Conservation (phyloP, 1,284 basidiomycete species). For the Ustilago tritici region DNA sequence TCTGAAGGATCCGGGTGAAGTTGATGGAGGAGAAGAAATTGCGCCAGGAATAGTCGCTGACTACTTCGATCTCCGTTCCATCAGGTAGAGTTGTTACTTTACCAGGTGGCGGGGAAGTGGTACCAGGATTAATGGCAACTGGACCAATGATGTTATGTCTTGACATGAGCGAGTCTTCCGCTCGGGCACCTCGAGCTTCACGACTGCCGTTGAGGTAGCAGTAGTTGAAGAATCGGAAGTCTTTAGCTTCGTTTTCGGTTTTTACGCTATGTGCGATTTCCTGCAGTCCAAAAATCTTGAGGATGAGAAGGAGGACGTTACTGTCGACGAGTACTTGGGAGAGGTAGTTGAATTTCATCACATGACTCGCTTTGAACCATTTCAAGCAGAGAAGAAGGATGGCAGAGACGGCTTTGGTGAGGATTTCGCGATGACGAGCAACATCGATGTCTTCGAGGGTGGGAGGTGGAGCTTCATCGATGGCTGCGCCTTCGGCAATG, state of each 20-base stretch:
- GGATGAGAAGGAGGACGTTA: constrained; percentile 90
- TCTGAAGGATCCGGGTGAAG: constrained; percentile 97
- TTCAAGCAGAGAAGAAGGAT: constrained; percentile 90
- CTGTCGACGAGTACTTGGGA: constrained; percentile 94
- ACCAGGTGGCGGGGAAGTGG: constrained; percentile 46
- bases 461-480: constrained; percentile 75
- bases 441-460: constrained; percentile 96
- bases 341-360: constrained; percentile 98
- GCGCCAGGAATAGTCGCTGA: constrained; percentile 95
- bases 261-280: constrained; percentile 86
- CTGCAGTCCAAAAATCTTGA: constrained; percentile 98
- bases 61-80: constrained; percentile 76
- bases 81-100: constrained; percentile 40
- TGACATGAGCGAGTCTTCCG: constrained; percentile 69
- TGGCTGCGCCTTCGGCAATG: constrained; percentile 60
- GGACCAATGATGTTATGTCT: constrained; percentile 53
- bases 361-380: constrained; percentile 93
- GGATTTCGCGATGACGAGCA: constrained; percentile 94
- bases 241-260: constrained; percentile 87
- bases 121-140: constrained; percentile 44
- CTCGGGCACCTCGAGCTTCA: constrained; percentile 56
- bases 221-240: constrained; percentile 89
- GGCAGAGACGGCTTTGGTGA: constrained; percentile 94
- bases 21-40: constrained; percentile 99
- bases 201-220: constrained; percentile 77